Evolutionary conservation across 2,329 filamentous ascomycete genomes (phyloP), one percentile per base, ranked within the genome.

Genomic region (Zalaria obscura): DNA sequence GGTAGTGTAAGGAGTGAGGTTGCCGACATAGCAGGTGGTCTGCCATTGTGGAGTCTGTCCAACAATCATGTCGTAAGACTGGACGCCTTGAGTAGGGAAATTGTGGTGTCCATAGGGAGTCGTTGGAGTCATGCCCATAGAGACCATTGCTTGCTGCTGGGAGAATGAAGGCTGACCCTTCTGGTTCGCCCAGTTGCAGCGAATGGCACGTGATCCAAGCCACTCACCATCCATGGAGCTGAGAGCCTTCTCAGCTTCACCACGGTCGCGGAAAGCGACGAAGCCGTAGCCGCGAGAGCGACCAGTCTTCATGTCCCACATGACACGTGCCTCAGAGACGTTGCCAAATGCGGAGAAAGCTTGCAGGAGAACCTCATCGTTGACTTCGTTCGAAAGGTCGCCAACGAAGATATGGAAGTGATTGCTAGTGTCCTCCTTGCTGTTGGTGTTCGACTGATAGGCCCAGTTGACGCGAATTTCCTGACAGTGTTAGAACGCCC

Each of bases 221-320:
- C 91, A 98, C 68, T 98, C 91, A 48, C 91, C 91, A 57, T 98
- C 91, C 91, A 98, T 98, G 48, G 87, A 87, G 66, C 82, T 93
- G 56, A 98, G 66, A 2, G 91, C 89, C 66, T 95, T 94, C 63
- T 98, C 91, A 27, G 91, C 91, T 56, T 98, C 91, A 31, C 76
- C 69, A 48, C 89, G 85, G 48, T 98, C 91, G 48, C 89, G 83
- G 75, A 93, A 98, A 39, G 91, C 91, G 52, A 96, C 89, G 58
- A 98, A 98, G 8, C 91, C 91, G 58, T 98, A 98, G 46, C 91
- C 91, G 59, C 91, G 84, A 51, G 91, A 96, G 49, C 91, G 81
- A 51, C 91, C 91, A 31, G 91, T 98, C 75, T 98, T 98, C 91
- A 98, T 98, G 63, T 98, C 91, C 91, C 91, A 98, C 91, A 98